Evolutionary conservation across 129 eudicot species (phyloP), one percentile per base, ranked within the genome.

Genomic region (Kitagawia praeruptora): DNA sequence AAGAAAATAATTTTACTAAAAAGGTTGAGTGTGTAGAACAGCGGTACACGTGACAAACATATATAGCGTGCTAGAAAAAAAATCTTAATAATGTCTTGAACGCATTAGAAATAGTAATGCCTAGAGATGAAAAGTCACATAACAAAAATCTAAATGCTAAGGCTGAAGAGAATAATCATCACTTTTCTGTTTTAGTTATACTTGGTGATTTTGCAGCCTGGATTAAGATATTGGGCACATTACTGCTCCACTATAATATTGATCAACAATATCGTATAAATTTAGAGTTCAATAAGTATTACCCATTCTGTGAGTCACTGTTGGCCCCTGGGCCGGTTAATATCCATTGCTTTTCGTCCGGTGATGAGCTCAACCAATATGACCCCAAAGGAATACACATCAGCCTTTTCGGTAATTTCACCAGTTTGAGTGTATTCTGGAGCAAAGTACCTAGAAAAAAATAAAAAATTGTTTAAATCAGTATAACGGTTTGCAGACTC

Each of bases 341-440:
- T 82, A 80, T 95, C 98, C 19, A 95, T 89, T 54, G 98, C 98
- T 82, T 95, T 95, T 77, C 98, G 80, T 58, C 98, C 98, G 0
- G 98, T 90, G 74, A 92, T 85, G 67, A 95, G 91, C 86, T 92
- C 98, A 75, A 89, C 84, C 80, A 95, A 82, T 58, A 95, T 92
- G 27, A 92, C 91, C 77, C 98, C 98, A 49, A 95, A 95, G 5
- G 98, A 89, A 73, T 90, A 95, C 19, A 92, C 98, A 48, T 95
- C 98, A 3, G 98, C 91, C 87, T 95, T 95, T 80, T 95, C 98
- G 1, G 96, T 88, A 70, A 95, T 84, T 84, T 92, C 93, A 13
- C 98, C 98, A 54, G 83, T 95, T 83, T 92, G 97, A 53, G 96
- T 93, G 66, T 95, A 95, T 85, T 95, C 98, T 12, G 98, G 98